Evolutionary conservation across 129 eudicot species (phyloP), one percentile per base, ranked within the genome.

Genomic region (Centaurea solstitialis): DNA sequence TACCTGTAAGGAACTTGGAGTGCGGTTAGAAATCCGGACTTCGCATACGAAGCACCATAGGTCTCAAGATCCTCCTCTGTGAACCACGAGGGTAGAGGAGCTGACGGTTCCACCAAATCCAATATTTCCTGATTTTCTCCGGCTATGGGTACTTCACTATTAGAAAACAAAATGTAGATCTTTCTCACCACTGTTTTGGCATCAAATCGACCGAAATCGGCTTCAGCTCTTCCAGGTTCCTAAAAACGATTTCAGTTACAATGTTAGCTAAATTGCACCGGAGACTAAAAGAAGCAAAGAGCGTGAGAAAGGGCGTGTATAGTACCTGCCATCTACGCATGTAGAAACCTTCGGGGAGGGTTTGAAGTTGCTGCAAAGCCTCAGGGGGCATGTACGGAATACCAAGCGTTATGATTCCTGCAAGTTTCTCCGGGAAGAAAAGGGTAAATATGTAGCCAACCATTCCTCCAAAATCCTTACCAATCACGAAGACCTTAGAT

Each of bases 1-100:
- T 78, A 87, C 91, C 92, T 86, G 72, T 89, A 89, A 37, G 92
- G 92, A 81, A 89, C 92, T 84, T 84, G 84, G 72, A 89, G 67
- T 71, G 92, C 80, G 22, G 92, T 86, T 18, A 73, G 80, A 81
- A 89, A 86, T 40, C 88, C 90, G 18, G 92, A 89, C 22, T 83
- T 89, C 24, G 81, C 83, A 41, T 86, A 86, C 39, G 79, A 75
- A 74, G 24, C 82, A 15, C 84, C 92, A 28, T 89, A 89, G 12
- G 26, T 41, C 17, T 85, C 61, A 79, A 89, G 86, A 57, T 89
- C 92, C 12, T 89, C 90, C 10, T 89, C 92, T 0, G 90, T 83
- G 50, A 89, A 81, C 88, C 90, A 89, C 9, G 86, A 22, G 57
- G 92, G 92, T 35, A 89, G 59, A 23, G 90, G 92, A 86, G 88